Percentiles rank a stretch among this genome's conserved stretches.
phyloP scores from a whole-genome alignment of 305 asterid species.

The Fraxinus angustifolia region DNA sequence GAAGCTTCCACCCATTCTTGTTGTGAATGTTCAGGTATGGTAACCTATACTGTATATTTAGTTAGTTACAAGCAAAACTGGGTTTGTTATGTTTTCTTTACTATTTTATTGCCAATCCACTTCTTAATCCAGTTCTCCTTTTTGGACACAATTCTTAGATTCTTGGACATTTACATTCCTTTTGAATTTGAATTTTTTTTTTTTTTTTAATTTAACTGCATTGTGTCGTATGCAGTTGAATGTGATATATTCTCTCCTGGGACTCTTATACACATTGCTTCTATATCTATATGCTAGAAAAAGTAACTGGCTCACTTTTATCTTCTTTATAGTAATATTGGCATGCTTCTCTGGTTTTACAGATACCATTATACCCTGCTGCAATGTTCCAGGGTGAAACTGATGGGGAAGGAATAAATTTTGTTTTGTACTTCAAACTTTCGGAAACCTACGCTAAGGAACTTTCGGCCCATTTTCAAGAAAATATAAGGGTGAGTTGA shows the following conservation, averaged over 20 bases:
- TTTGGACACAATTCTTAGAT: not conserved
- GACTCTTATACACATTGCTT: not conserved
- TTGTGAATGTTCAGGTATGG: slow-evolving; percentile 96
- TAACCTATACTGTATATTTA: not conserved
- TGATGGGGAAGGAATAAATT: slow-evolving; percentile 93
- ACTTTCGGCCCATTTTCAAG: slow-evolving; percentile 76
- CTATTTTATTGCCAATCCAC: not conserved
- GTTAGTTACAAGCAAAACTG: not conserved
- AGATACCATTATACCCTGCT: slow-evolving; percentile 88
- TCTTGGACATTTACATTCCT: not conserved
- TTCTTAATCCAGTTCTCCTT: not conserved
- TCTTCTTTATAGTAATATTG: not conserved
- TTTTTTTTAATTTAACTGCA: not conserved
- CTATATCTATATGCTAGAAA: not conserved
- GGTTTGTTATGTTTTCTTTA: not conserved
- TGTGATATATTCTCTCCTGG: not conserved
- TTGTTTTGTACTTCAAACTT: slow-evolving; percentile 81
- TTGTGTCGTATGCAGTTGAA: not conserved
- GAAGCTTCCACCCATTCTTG: slow-evolving; percentile 81
- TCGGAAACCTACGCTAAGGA: slow-evolving; percentile 70
- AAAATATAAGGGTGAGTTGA: slow-evolving; percentile 63
- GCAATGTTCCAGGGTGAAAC: slow-evolving; percentile 83
- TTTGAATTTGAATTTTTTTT: not conserved
- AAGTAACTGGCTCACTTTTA: not conserved
- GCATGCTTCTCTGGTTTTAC: slow-evolving; percentile 24